These are phyloP conservation scores for Extremus antarcticus DNA, from an alignment of 495 filamentous ascomycete species.

Conservation along the genomic window DNA sequence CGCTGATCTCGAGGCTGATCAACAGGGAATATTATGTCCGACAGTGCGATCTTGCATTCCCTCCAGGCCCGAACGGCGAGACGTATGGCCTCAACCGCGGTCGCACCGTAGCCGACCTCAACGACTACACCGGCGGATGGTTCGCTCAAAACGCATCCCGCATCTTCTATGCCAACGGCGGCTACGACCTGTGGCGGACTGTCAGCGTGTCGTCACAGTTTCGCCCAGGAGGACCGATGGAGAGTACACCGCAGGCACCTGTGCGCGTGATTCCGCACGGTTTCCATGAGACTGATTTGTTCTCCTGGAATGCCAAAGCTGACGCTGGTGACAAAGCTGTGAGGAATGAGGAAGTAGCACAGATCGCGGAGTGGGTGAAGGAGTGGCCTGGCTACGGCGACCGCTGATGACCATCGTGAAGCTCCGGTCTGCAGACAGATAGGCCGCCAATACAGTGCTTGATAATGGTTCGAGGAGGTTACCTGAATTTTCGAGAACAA, in stretches of 20 bases:
- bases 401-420: no score
- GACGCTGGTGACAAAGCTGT: no score
- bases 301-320: no score
- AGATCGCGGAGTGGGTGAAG: no score
- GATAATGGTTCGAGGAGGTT: no score
- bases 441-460: no score
- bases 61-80: constrained; percentile 34
- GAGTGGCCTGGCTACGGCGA: no score
- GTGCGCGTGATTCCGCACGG: constrained; percentile 41
- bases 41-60: constrained; percentile 52
- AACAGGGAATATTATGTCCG: constrained; percentile 45
- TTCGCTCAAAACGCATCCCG: constrained; percentile 43
- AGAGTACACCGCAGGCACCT: constrained; percentile 34
- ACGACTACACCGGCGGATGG: constrained; percentile 52
- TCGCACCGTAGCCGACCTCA: constrained; percentile 44
- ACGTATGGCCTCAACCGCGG: constrained; percentile 42
- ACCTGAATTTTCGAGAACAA: no score
- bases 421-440: no score
- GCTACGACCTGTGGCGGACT: constrained; percentile 51
- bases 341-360: no score
- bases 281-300: no score
- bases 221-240: constrained; percentile 44
- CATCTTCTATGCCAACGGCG: constrained; percentile 52
- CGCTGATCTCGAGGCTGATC: constrained; percentile 43
- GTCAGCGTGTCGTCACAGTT: constrained; percentile 41